Base-by-base conservation (phyloP, 805 yeast species). In the Cephaloascus fragrans region DNA sequence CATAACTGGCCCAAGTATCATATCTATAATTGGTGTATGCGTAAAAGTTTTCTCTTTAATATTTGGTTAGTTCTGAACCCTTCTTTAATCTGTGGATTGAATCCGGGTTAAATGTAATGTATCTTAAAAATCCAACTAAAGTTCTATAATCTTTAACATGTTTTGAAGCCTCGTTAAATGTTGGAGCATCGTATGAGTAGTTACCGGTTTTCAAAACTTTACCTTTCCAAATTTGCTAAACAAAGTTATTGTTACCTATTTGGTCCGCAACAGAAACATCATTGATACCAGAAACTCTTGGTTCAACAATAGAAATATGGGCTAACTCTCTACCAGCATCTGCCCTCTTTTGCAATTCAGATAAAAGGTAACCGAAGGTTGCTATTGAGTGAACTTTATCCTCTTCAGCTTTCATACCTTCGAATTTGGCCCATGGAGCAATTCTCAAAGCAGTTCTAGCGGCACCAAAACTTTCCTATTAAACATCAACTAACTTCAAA, bases 71-170 rank as follows among this genome's bases (percentile, higher is more conserved):
- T n/a, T 41, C 38, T n/a, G 12, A 10, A 9, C 61, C 59, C 18
- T 52, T 42, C 5, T 41, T 36, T 18, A 56, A 45, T 32, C 58
- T 44, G 8, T 39, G 17, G 9, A 49, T 45, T 12, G 56, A 48
- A 41, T 55, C 58, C 3, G 61, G 61, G 41, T 56, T 57, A 2
- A 57, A 49, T 17, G 47, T 55, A 39, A 43, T 56, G 38, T 42
- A 48, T 38, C 62, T 46, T 2, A 51, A 40, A 35, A 56, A 54
- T 2, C 51, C 61, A 37, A 53, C 42, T 17, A 55, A 40, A 5
- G 59, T 53, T 26, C 51, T 41, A 16, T 29, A 37, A 29, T 39
- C 40, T 18, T 58, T 54, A n/a, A 34, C 33, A 18, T 41, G 42
- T 23, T 40, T 19, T 19, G 14, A 9, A 26, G 14, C 14, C 12